Evolutionary conservation across 129 eudicot species (phyloP), one percentile per base, ranked within the genome.

Genomic region (Mikania micrantha): DNA sequence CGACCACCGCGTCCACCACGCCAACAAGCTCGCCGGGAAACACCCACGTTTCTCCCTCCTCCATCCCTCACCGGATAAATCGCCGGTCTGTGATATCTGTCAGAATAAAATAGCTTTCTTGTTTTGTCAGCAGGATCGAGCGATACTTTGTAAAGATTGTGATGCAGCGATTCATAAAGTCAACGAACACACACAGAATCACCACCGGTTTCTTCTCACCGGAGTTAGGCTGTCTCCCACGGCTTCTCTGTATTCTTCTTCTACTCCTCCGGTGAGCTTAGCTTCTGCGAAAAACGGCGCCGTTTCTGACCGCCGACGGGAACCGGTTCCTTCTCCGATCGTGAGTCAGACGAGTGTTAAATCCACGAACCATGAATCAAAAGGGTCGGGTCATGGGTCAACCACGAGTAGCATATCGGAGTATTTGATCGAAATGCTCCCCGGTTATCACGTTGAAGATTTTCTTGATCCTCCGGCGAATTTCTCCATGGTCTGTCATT

Each of bases 371-470:
- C 70, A 78, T 12, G 66, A 77, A 57, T 52, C 38, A 41, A 68
- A 70, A 66, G 83, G n/a, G 50, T 67, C 71, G 56, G 77, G 81
- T 44, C 60, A 68, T 59, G 77, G 76, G 4, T 72, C 84, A 0
- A n/a, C 64, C 7, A 47, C 84, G 0, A 85, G 93, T 66, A 88
- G 95, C 67, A 85, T 91, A 70, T 88, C 98, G 15, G 96, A 91
- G 84, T 88, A 91, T 36, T 84, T 91, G 89, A 83, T 85, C 6
- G 96, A 91, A 29, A 91, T 24, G 83, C 56, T 91, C 24, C 98
- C 98, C 0, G 98, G 98, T 5, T 91, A 96, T 95, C 98, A 88
- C 38, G 90, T 91, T 47, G 98, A 88, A 38, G 98, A 91, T 52
- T 80, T 88, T 57, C 86, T 88, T 63, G 87, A 85, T 80, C 66